phyloP scores from a whole-genome alignment of 441 rosid genomes.

The Adansonia rubrostipa region DNA sequence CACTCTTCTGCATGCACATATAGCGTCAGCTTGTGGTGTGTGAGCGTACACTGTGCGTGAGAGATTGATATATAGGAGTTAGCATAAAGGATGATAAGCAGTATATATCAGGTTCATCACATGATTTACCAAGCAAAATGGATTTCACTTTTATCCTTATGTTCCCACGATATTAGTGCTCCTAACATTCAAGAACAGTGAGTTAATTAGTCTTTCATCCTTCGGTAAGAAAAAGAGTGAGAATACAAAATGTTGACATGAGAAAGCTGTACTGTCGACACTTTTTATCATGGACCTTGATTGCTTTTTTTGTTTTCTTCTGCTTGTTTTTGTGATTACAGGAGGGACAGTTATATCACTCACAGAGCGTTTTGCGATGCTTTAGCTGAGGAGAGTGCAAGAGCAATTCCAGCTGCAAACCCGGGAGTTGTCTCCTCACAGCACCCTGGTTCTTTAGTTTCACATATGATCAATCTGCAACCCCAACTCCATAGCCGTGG shows the following conservation, averaged over 20 bases:
- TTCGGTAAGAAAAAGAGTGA: slow-evolving; percentile 28
- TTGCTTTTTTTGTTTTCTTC: slow-evolving; percentile 38
- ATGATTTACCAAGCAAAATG: no score
- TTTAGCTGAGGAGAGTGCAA: slow-evolving; percentile 48
- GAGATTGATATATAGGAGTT: neutral
- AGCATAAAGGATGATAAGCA: no score
- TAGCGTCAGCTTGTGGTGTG: neutral
- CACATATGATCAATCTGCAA: slow-evolving; percentile 28
- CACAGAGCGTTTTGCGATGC: slow-evolving; percentile 60
- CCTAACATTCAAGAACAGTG: neutral
- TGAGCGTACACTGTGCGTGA: neutral
- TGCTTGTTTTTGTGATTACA: slow-evolving; percentile 39
- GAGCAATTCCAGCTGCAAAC: slow-evolving; percentile 37
- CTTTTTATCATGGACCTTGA: slow-evolving; percentile 29
- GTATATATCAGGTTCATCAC: no score
- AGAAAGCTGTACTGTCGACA: slow-evolving; percentile 6
- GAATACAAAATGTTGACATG: slow-evolving; percentile 40
- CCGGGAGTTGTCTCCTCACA: slow-evolving; percentile 36
- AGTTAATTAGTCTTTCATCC: slow-evolving; percentile 28
- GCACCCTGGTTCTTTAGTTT: slow-evolving; percentile 21
- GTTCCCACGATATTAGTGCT: no score
- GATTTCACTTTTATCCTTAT: no score
- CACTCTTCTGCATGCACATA: neutral
- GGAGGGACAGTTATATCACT: slow-evolving; percentile 61
- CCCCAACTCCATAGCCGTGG: slow-evolving; percentile 29